Evolutionary conservation across 257 asterid genomes (phyloP), one percentile per base, ranked within the genome.

Genomic region (Verbena officinalis): DNA sequence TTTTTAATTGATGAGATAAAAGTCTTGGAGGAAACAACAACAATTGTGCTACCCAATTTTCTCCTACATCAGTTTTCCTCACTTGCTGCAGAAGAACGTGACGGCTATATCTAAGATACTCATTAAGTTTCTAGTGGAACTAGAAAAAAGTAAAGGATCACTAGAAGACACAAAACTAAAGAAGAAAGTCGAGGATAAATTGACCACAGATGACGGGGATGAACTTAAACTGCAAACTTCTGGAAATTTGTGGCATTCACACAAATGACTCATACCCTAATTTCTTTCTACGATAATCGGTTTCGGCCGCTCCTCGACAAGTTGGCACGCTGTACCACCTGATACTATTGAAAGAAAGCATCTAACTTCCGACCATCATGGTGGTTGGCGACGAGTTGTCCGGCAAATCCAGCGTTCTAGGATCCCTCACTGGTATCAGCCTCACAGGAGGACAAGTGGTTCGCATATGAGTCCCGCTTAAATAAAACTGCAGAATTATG

Each of bases 331-430:
- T 82, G 3, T 77, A 85, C 15, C 68, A 56, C 69, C 79, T 79
- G 3, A 78, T 75, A n/a, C 59, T 82, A 45, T 77, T 60, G 76
- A 78, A 79, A 30, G 88, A 82, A 49, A 83, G 83, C 55, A 79
- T 82, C 64, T 83, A 82, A 4, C 83, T 78, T 1, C 81, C 84
- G 1, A 81, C 83, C 13, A 82, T 82, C 17, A 84, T 82, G 4
- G 83, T 79, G 4, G 78, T 81, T 1, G 86, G 86, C 0, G 86
- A 81, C 59, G 84, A 78, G 36, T 81, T 80, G 0, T 77, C 84
- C 7, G 87, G 87, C 10, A 81, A 78, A 59, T 81, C 87, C 42
- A 81, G 87, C 10, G 87, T 81, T 8, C 83, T 81, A 0, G 81
- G 78, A 60, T 81, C 83, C 9, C 78, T 81, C 10, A 79, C 83